These are phyloP conservation scores for Lactifluus pinguis DNA, from an alignment of 768 basidiomycete genomes.

Conservation along the genomic window DNA sequence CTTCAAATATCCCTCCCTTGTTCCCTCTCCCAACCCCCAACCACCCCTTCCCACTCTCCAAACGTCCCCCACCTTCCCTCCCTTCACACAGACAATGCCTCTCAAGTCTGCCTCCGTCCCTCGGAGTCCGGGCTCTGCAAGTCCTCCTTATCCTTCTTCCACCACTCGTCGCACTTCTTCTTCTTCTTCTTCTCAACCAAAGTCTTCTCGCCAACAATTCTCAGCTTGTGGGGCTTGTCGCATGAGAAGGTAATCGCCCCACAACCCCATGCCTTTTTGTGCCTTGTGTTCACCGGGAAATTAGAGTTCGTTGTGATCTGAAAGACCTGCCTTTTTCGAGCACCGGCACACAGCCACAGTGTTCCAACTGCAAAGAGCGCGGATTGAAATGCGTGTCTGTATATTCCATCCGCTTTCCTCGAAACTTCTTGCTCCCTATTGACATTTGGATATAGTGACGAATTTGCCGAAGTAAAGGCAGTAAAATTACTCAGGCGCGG, in stretches of 20 bases:
- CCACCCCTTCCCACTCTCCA: too few relatives aligned
- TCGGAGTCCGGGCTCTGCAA: slow-evolving; percentile 22
- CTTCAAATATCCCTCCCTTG: slow-evolving; percentile 20
- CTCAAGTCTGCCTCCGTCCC: slow-evolving; percentile 23
- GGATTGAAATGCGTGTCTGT: slow-evolving; percentile 90
- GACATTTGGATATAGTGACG: slow-evolving; percentile 49
- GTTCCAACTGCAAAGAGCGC: slow-evolving; percentile 86
- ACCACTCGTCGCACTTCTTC: slow-evolving; percentile 21
- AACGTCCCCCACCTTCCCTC: background rate
- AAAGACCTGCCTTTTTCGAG: slow-evolving; percentile 61
- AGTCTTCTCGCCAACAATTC: slow-evolving; percentile 75
- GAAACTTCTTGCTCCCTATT: background rate
- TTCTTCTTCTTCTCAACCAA: slow-evolving; percentile 37
- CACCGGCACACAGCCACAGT: slow-evolving; percentile 40
- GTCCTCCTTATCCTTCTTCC: slow-evolving; percentile 29
- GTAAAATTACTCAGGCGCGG: slow-evolving; percentile 78
- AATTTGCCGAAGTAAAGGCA: slow-evolving; percentile 85
- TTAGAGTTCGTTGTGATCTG: slow-evolving; percentile 86
- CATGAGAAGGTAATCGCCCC: slow-evolving; percentile 55
- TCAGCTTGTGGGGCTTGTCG: slow-evolving; percentile 93
- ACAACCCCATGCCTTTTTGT: background rate
- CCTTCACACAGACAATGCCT: slow-evolving; percentile 9
- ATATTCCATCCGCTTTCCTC: background rate
- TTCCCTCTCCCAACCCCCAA: background rate
- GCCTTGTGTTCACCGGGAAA: slow-evolving; percentile 1